Evolutionary conservation across 2,329 filamentous ascomycete genomes (phyloP).

Genomic region (Xylaria sp.): DNA sequence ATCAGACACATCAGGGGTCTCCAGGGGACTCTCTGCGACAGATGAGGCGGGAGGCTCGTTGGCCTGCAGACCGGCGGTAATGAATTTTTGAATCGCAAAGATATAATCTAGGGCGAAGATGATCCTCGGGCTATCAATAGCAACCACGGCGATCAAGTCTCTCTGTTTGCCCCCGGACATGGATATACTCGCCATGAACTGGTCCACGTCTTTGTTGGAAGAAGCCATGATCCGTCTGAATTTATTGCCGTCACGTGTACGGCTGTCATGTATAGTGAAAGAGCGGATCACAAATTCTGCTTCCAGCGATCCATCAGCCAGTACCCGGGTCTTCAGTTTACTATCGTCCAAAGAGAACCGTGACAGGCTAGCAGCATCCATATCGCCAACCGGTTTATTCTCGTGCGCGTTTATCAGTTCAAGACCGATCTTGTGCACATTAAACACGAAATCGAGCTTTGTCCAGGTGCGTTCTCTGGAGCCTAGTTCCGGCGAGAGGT

Average conservation of each 20-base stretch:
- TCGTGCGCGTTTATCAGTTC: conserved; percentile 81
- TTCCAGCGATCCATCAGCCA: conserved; percentile 88
- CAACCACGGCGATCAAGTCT: conserved; percentile 86
- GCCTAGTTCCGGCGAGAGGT: conserved; percentile 71
- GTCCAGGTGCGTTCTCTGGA: conserved; percentile 78
- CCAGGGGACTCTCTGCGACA: conserved; percentile 56
- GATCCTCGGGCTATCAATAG: conserved; percentile 89
- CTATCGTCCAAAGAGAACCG: conserved; percentile 95
- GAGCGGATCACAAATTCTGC: conserved; percentile 92
- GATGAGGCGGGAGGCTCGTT: conserved; percentile 61
- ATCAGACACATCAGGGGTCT: conserved; percentile 62
- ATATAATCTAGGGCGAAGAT: conserved; percentile 97
- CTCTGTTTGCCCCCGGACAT: conserved; percentile 84
- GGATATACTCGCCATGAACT: conserved; percentile 96
- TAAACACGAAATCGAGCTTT: conserved; percentile 89
- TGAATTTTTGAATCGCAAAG: conserved; percentile 83
- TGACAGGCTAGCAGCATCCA: conserved; percentile 81
- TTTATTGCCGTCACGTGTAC: conserved; percentile 88
- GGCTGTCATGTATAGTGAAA: conserved; percentile 91
- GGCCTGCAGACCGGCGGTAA: conserved; percentile 69
- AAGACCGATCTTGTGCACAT: conserved; percentile 82
- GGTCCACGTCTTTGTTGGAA: conserved; percentile 91
- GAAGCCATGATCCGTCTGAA: conserved; percentile 98
- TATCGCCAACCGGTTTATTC: conserved; percentile 74
- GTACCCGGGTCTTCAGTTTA: conserved; percentile 86